These are phyloP conservation scores for Hemerocallis citrina DNA, from an alignment of 106 monocot genomes.

Conservation along the genomic window DNA sequence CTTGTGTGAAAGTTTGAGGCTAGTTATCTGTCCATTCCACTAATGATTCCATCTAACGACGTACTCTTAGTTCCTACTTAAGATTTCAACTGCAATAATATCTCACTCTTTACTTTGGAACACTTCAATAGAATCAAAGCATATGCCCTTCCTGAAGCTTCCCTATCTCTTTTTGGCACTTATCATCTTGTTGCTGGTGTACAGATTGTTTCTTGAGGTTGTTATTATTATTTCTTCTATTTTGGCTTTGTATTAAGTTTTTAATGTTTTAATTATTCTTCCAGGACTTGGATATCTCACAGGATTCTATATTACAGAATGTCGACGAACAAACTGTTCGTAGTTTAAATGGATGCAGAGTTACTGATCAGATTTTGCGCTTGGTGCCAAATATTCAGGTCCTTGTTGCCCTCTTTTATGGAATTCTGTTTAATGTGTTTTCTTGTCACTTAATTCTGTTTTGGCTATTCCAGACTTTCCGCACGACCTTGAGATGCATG, in stretches of 20 bases:
- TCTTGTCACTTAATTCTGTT: not conserved
- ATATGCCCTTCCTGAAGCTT: no score
- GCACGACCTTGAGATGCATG: conserved; percentile 92
- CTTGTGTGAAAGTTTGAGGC: no score
- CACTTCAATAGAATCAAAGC: no score
- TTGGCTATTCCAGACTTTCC: conserved; percentile 58
- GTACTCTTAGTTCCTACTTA: no score
- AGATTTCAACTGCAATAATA: no score
- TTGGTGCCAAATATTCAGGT: conserved; percentile 94
- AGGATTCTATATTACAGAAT: conserved; percentile 88
- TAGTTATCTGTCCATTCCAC: no score
- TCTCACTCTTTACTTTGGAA: no score
- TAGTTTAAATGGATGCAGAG: conserved; percentile 95
- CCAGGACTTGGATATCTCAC: conserved; percentile 87
- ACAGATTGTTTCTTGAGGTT: not conserved
- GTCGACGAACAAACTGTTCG: conserved; percentile 94
- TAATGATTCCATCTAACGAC: no score
- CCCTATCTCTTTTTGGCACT: no score
- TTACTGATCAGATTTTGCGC: conserved; percentile 80
- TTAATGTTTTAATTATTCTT: conserved; percentile 1
- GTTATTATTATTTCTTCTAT: not conserved
- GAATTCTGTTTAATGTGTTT: not conserved
- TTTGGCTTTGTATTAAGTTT: not conserved
- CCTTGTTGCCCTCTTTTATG: not conserved
- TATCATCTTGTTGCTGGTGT: no score